Evolutionary conservation across 1,284 basidiomycete genomes (phyloP), one percentile per base, ranked within the genome.

Genomic region (Neolentinus lepideus): DNA sequence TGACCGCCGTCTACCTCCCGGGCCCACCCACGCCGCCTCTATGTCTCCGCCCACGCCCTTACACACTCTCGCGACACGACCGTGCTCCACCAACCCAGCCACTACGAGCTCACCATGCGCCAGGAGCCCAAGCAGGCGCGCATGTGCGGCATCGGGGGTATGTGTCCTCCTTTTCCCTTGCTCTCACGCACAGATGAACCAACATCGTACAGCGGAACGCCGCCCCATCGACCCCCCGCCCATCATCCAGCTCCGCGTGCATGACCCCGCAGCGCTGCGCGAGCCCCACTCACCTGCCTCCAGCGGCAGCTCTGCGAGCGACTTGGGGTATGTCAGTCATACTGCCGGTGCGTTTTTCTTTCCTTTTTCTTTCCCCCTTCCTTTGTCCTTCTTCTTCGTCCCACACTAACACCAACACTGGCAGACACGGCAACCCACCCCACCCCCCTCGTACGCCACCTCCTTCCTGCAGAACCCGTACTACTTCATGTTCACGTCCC

Each of bases 191-290:
- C 35, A 27, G 33, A 46, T 53, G 38, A 35, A 46, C 51, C 27
- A 54, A 57, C 50, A 38, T 36, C 43, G 36, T 56, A 35, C 69
- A 93, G 92, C 92, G 57, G 92, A 98, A 75, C 81, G 94, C 36
- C 80, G 95, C 27, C 94, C 95, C 2, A 93, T 98, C 66, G 94
- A 98, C 75, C 95, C 96, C 0, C 93, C 94, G 0, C 95, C 95
- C 12, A 95, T 98, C 68, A 85, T 98, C n/a, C 93, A 96, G 70
- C 82, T 98, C 6, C 85, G 90, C 54, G 91, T 98, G 56, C 79
- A 92, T 62, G 90, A 92, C 69, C 83, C 80, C 9, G 69, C 80
- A n/a, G 72, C 76, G 38, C 62, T 25, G 64, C 63, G 8, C 58
- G 66, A n/a, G 60, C 65, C 48, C 10, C 54, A 19, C 9, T 47